A percentile compares a stretch with the other conserved stretches of the same genome.
These are phyloP conservation scores for Silene vulgaris DNA, from an alignment of 179 eudicot species.

Conservation along the genomic window DNA sequence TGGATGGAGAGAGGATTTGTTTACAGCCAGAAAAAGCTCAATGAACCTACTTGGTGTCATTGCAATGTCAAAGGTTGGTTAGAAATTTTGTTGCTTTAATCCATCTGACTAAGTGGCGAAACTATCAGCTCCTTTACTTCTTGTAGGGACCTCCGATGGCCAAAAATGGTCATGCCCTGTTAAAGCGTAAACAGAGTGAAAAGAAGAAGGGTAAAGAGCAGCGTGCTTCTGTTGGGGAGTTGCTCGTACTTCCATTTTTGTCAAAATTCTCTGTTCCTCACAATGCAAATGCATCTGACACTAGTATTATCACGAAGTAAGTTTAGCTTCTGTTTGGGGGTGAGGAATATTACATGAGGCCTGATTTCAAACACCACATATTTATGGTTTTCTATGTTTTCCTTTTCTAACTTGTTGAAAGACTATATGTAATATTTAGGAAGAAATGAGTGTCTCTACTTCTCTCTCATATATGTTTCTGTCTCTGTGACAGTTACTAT, in stretches of 20 bases:
- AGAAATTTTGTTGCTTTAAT: constrained; percentile 15
- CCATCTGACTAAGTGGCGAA: constrained; percentile 1
- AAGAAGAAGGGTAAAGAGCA: constrained; percentile 51
- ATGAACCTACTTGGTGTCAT: constrained; percentile 76
- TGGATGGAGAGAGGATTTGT: constrained; percentile 73
- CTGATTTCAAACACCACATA: neutral
- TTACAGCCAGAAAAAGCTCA: constrained; percentile 75
- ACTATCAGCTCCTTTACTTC: constrained; percentile 4
- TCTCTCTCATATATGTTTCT: constrained; percentile 20
- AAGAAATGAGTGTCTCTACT: neutral
- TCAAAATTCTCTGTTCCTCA: constrained; percentile 64
- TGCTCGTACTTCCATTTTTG: constrained; percentile 70
- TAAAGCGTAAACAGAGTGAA: constrained; percentile 72
- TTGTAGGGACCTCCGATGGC: constrained; percentile 66
- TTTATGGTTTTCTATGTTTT: neutral
- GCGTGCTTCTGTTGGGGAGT: constrained; percentile 60
- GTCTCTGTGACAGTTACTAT: constrained; percentile 45
- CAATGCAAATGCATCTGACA: constrained; percentile 34
- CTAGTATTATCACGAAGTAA: constrained; percentile 45
- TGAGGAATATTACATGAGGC: neutral
- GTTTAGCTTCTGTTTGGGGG: constrained; percentile 25
- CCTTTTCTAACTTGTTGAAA: neutral
- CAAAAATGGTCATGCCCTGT: constrained; percentile 35
- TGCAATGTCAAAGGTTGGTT: constrained; percentile 62
- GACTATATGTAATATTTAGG: constrained; percentile 2